phyloP scores from a whole-genome alignment of 441 rosid genomes.

The Bruguiera hainesii region DNA sequence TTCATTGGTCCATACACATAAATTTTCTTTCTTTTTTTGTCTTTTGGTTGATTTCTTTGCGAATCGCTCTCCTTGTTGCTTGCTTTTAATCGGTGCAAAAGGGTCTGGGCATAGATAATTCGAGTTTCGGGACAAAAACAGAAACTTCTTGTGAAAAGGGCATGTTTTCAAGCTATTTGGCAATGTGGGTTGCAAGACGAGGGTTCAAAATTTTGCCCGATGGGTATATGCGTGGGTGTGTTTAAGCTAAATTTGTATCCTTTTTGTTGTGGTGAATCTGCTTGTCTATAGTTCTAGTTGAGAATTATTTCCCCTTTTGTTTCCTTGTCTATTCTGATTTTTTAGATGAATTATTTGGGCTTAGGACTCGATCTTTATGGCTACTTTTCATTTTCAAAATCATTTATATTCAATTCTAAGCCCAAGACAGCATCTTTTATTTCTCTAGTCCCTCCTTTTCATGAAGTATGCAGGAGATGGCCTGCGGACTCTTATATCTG shows the following conservation, averaged over 20 bases:
- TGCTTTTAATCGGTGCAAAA: neutral
- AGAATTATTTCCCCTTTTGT: neutral
- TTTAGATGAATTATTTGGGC: neutral
- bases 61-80: neutral
- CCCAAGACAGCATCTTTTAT: neutral
- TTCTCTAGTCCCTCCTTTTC: neutral
- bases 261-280: neutral
- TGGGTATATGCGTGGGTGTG: conserved; percentile 6
- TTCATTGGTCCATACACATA: too few relatives aligned
- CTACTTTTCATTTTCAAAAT: neutral
- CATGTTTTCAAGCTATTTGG: neutral
- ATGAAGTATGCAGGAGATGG: neutral
- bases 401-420: neutral
- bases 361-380: neutral
- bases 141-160: neutral
- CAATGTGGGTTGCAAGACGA: neutral
- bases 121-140: neutral
- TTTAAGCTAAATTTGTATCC: neutral
- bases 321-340: neutral
- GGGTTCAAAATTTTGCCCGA: neutral
- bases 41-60: neutral
- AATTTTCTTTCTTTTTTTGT: too few relatives aligned
- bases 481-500: neutral
- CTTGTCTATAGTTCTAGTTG: neutral
- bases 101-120: neutral